Conservation (phyloP, 2,329 filamentous ascomycete species). For the Periconia digitata region DNA sequence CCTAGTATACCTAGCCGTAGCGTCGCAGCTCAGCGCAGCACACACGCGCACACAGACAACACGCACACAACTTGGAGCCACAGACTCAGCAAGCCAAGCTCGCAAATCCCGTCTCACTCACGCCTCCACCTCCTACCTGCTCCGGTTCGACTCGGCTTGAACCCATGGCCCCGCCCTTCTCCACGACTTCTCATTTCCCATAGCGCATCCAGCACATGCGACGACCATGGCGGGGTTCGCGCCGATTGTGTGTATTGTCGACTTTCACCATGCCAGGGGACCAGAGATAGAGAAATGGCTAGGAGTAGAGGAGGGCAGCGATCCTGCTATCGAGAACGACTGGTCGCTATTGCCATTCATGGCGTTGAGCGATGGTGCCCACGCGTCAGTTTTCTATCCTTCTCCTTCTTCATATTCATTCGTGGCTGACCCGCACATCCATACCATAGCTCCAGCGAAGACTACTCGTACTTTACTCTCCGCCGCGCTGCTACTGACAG, state of each 20-base stretch:
- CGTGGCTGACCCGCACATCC: not conserved
- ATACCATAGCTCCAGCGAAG: slow-evolving; percentile 72
- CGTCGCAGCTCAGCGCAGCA: no score
- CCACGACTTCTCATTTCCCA: not conserved
- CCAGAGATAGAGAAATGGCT: slow-evolving; percentile 95
- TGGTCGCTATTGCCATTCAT: slow-evolving; percentile 95
- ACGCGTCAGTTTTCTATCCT: slow-evolving; percentile 65
- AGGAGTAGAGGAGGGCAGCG: slow-evolving; percentile 70
- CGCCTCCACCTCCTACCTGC: not conserved
- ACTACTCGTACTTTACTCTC: slow-evolving; percentile 98
- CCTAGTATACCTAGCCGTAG: no score
- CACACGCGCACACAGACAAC: no score
- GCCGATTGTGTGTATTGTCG: slow-evolving; percentile 55
- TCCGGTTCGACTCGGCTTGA: not conserved
- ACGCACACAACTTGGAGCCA: no score
- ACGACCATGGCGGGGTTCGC: slow-evolving; percentile 37
- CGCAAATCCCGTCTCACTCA: not conserved
- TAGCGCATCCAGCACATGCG: not conserved
- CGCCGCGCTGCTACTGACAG: slow-evolving; percentile 55
- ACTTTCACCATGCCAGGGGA: slow-evolving; percentile 65
- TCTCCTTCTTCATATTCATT: not conserved
- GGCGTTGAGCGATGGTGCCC: slow-evolving; percentile 92
- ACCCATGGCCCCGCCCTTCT: not conserved
- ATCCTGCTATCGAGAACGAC: slow-evolving; percentile 81
- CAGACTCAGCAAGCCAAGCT: slow-evolving; percentile 5